phyloP scores from a whole-genome alignment of 805 yeast genomes.

The Candida schatavii region DNA sequence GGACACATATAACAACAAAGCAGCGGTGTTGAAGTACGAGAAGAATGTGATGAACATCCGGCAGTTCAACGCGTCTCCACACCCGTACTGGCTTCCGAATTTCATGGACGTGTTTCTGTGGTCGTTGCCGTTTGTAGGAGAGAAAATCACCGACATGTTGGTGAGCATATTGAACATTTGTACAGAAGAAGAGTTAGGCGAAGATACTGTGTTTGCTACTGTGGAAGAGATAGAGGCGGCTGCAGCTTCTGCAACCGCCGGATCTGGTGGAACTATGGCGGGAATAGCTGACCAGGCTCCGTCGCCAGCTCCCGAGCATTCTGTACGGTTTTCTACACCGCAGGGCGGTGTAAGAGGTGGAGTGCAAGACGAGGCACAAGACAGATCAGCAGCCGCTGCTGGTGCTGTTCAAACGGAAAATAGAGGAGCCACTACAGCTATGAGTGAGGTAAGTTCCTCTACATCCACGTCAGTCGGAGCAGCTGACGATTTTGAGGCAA shows the following conservation, averaged over 20 bases:
- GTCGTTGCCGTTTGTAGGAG: slow-evolving; percentile 97
- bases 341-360: too few species aligned
- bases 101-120: slow-evolving; percentile 97
- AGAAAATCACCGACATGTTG: slow-evolving; percentile 90
- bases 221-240: not conserved
- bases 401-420: slow-evolving; percentile 7
- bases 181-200: slow-evolving; percentile 90
- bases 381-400: not conserved
- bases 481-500: slow-evolving; percentile 30
- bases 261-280: slow-evolving; percentile 5
- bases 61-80: slow-evolving; percentile 89
- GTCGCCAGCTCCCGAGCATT: not conserved
- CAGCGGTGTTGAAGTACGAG: slow-evolving; percentile 90
- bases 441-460: too few species aligned
- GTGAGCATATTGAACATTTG: slow-evolving; percentile 88
- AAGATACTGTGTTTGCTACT: slow-evolving; percentile 47
- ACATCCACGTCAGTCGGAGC: too few species aligned
- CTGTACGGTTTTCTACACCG: too few species aligned
- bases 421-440: slow-evolving; percentile 13
- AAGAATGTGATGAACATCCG: slow-evolving; percentile 91
- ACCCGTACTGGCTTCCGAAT: slow-evolving; percentile 96
- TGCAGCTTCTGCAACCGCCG: slow-evolving; percentile 13
- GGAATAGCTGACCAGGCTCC: not conserved
- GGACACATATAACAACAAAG: slow-evolving; percentile 90
- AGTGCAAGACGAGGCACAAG: not conserved